Base-by-base conservation (phyloP, 2,329 filamentous ascomycete species). In the Botrytis galanthina region DNA sequence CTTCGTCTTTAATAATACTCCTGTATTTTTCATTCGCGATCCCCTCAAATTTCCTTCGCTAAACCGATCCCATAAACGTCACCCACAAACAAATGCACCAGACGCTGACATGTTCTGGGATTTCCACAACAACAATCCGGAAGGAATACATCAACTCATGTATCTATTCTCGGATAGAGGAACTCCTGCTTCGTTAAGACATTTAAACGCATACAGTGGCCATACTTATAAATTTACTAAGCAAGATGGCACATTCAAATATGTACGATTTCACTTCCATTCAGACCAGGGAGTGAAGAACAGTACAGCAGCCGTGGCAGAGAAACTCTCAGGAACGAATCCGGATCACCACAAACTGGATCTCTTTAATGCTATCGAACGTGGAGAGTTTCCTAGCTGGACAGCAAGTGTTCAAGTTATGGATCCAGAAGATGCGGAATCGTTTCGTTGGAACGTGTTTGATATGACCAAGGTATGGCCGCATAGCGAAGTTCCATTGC, bases 401-500 rank as follows among this genome's bases (percentile, higher is more conserved):
- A 89, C 86, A 32, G 85, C 88, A 75, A 90, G 88, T 75, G 85
- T 91, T 2, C 91, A 93, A 81, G 84, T 88, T 8, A 84, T 92
- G 74, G 87, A 85, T n/a, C 89, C 89, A 0, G 86, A 88, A 75
- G 85, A 91, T 77, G 89, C 89, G 3, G 86, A 90, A 78, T 85
- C 86, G 73, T 89, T 88, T 79, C 84, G 84, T 59, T 90, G 86
- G 84, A 90, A 90, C 80, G 83, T 92, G 75, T 91, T 93, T 75
- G 91, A 93, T 78, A 82, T 91, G 75, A 93, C 91, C 69, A 91
- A 92, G 81, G 86, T 90, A 77, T 92, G 90, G 90, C 90, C 90
- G 3, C 88, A 91, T 73, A 83, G 81, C 35, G 85, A 90, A 64
- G 88, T 90, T 35, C 90, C 91, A 1, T 83, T 91, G 14, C 84